Evolutionary conservation across 2,329 filamentous ascomycete species (phyloP).

Genomic region (Fusarium nisikadoi): DNA sequence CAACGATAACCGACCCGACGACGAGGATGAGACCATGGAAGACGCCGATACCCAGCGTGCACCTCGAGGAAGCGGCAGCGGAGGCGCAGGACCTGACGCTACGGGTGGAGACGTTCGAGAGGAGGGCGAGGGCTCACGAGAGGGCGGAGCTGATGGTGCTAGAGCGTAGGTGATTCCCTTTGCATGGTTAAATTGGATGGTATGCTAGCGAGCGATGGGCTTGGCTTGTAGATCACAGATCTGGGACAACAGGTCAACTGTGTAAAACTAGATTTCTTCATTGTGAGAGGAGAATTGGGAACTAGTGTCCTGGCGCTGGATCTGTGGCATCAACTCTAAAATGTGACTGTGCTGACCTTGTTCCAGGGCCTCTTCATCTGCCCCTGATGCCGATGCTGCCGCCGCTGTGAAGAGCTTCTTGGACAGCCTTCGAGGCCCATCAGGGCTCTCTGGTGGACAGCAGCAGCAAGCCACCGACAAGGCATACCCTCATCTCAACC

Average conservation of each 20-base stretch:
- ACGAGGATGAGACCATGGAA: slow-evolving; percentile 62
- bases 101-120: slow-evolving; percentile 92
- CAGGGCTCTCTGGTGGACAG: slow-evolving; percentile 52
- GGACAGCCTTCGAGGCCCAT: slow-evolving; percentile 76
- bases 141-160: slow-evolving; percentile 95
- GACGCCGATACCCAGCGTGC: slow-evolving; percentile 76
- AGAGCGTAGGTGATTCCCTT: slow-evolving; percentile 89
- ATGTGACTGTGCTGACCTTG: slow-evolving; percentile 56
- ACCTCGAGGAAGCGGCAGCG: slow-evolving; percentile 69
- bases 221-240: slow-evolving; percentile 35
- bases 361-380: slow-evolving; percentile 68
- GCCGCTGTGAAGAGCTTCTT: slow-evolving; percentile 89
- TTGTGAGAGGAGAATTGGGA: slow-evolving; percentile 45
- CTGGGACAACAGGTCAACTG: slow-evolving; percentile 43
- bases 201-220: slow-evolving; percentile 36
- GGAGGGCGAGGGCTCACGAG: slow-evolving; percentile 87
- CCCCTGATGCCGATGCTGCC: slow-evolving; percentile 78
- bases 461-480: slow-evolving; percentile 57
- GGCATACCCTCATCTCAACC: slow-evolving; percentile 83
- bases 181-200: slow-evolving; percentile 44
- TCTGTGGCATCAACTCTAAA: slow-evolving; percentile 33
- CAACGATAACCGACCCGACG: slow-evolving; percentile 60
- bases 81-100: slow-evolving; percentile 85
- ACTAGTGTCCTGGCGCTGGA: slow-evolving; percentile 42
- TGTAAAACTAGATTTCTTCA: slow-evolving; percentile 50